Conservation (phyloP, 345 rosid genomes). For the Dipteronia dyeriana region DNA sequence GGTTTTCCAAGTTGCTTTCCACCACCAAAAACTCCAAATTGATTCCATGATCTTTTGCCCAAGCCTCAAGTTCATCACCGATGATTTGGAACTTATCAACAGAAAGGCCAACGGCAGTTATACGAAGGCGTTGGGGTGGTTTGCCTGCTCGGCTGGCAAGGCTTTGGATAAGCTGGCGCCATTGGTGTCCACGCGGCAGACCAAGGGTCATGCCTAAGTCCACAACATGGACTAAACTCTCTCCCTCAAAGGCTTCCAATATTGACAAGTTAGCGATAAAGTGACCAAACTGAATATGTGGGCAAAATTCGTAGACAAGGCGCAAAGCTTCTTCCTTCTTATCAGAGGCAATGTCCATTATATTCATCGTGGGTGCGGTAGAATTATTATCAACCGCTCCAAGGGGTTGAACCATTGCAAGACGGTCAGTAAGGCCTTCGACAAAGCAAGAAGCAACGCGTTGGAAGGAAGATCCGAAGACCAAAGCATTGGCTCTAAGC, state of each 20-base stretch:
- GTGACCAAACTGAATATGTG: conserved; percentile 60
- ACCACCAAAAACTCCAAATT: conserved; percentile 46
- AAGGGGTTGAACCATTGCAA: conserved; percentile 47
- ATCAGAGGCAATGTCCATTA: conserved; percentile 39
- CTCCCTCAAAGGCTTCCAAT: conserved; percentile 88
- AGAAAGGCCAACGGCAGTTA: conserved; percentile 51
- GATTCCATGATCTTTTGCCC: conserved; percentile 40
- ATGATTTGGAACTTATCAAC: conserved; percentile 36
- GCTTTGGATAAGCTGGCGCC: conserved; percentile 56
- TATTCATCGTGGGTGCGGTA: conserved; percentile 33
- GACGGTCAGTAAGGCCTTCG: conserved; percentile 57
- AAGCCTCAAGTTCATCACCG: conserved; percentile 41
- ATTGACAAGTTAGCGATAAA: conserved; percentile 54
- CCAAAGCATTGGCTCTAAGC: conserved; percentile 48
- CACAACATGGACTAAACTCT: conserved; percentile 62
- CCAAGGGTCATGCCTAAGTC: conserved; percentile 73
- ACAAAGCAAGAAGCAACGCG: conserved; percentile 73
- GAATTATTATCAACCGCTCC: conserved; percentile 33
- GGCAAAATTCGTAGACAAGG: conserved; percentile 63
- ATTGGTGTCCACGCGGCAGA: conserved; percentile 55
- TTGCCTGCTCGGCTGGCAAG: conserved; percentile 43
- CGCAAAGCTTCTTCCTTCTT: conserved; percentile 56
- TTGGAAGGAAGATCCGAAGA: conserved; percentile 64
- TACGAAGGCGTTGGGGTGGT: conserved; percentile 43
- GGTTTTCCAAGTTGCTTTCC: conserved; percentile 51